A percentile compares a stretch with the other conserved stretches of the same genome.
Conservation (phyloP, 2,329 filamentous ascomycete genomes). For the Massarina eburnea region DNA sequence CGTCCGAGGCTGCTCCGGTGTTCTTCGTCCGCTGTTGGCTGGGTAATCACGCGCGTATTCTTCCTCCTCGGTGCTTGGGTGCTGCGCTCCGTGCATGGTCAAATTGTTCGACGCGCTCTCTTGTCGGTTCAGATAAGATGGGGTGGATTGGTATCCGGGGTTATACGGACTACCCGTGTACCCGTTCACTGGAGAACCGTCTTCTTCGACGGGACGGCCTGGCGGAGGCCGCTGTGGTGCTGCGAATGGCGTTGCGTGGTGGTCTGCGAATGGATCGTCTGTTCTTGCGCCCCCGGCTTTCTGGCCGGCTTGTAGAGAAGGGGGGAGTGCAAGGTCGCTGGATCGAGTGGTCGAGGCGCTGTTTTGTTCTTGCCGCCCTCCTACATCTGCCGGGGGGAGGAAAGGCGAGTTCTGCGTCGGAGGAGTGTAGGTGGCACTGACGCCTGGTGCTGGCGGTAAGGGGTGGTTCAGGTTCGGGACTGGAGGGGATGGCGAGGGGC, state of each 20-base stretch:
- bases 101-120: conserved; percentile 46
- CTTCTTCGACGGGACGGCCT: conserved; percentile 14
- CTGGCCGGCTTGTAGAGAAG: conserved; percentile 29
- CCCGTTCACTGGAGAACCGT: conserved; percentile 12
- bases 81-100: conserved; percentile 50
- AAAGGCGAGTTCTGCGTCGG: conserved; percentile 20
- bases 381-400: conserved; percentile 18
- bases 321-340: conserved; percentile 25
- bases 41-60: conserved; percentile 24
- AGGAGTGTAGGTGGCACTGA: conserved; percentile 9
- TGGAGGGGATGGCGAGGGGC: conserved; percentile 23
- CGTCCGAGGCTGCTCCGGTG: conserved; percentile 21
- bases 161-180: conserved; percentile 31
- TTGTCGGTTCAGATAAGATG: conserved; percentile 48
- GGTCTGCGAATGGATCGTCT: conserved; percentile 48
- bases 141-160: conserved; percentile 42
- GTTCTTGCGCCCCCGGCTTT: conserved; percentile 9
- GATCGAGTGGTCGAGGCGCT: conserved; percentile 14
- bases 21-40: conserved; percentile 21
- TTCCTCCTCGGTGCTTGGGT: conserved; percentile 29
- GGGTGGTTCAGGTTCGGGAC: conserved; percentile 12
- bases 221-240: conserved; percentile 27
- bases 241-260: conserved; percentile 37
- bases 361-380: conserved; percentile 9
- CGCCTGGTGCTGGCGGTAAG: conserved; percentile 7